Evolutionary conservation across 768 basidiomycete species (phyloP), one percentile per base, ranked within the genome.

Genomic region (Phylloporus rhodoxanthus): DNA sequence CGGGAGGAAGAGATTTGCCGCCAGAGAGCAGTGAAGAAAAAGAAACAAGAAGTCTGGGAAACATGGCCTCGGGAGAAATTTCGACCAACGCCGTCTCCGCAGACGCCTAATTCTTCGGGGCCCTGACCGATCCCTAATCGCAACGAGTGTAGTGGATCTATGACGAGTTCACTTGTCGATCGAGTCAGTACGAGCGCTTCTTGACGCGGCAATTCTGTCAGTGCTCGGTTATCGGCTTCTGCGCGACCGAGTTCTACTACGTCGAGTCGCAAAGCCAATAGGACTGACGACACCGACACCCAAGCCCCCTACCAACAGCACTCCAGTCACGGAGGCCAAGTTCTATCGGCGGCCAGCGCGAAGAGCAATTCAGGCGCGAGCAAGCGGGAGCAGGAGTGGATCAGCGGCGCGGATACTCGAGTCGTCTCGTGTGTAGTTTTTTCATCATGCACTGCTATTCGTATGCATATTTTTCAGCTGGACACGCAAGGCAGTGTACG

Each of bases 291-390:
- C 57, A 1, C 47, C 67, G n/a, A 57, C 59, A n/a, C 34, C 58
- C n/a, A n/a, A n/a, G n/a, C n/a, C 34, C 58, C 38, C 56, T 3
- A 43, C 51, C 5, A 53, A 48, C 14, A 51, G 52, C 44, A 54
- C 57, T 7, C 62, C 57, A 15, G 33, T 61, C 13, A 55, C 72
- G 10, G 77, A 82, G 53, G 72, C 74, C 5, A n/a, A n/a, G n/a
- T n/a, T n/a, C n/a, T n/a, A n/a, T n/a, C n/a, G n/a, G n/a, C n/a
- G n/a, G n/a, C n/a, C n/a, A n/a, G 82, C 85, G 57, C 77, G 80
- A 84, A 59, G 85, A 87, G 70, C 72, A 72, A 47, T 88, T 87
- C 68, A 77, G 77, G 38, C 73, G 73, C 50, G 82, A n/a, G n/a
- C n/a, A n/a, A n/a, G 62, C 84, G 87, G 62, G 83, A 84, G 62